Base-by-base conservation (phyloP, 208 protist genomes). In the Leishmania braziliensis region DNA sequence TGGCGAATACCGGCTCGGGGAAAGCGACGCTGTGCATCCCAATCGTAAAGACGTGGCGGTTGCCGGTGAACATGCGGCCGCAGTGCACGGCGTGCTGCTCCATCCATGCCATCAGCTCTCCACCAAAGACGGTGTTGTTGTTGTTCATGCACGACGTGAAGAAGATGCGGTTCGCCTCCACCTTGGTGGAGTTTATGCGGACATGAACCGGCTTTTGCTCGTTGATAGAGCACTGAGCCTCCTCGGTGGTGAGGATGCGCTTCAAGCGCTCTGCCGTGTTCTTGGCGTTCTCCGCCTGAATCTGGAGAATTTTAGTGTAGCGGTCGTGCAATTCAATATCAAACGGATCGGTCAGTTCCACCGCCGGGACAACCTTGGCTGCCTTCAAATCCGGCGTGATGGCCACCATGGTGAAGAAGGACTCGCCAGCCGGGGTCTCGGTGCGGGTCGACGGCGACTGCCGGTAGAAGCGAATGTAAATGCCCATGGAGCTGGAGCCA, bases 101-200 rank as follows among this genome's bases (percentile, higher is more conserved):
- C 95, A 98, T 98, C 94, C 95, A 98, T 65, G 86, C 71, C 92
- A 98, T 96, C 71, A 98, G 80, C 81, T 98, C 95, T 3, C 95
- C 95, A 56, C 95, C 95, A 82, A 98, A 98, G 56, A 98, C 93
- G 66, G 95, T 98, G 84, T 97, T 95, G 90, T 98, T 97, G 84
- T 96, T 96, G 87, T 98, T 98, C 81, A 97, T 81, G 87, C 90
- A 90, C 0, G 92, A 89, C 16, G 87, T 87, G 70, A 97, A 92
- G 84, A 98, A 98, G 85, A 97, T 95, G 70, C 95, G 91, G 82
- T 97, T 91, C 23, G 93, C 92, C 56, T 87, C 73, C 36, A 84
- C 86, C 14, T 81, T 79, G 1, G 94, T 97, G 20, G 83, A 78
- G 23, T 58, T 68, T 54, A 98, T 94, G 12, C 84, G 50, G 58